Base-by-base conservation (phyloP, 345 rosid genomes). In the Eucalyptus camaldulensis region DNA sequence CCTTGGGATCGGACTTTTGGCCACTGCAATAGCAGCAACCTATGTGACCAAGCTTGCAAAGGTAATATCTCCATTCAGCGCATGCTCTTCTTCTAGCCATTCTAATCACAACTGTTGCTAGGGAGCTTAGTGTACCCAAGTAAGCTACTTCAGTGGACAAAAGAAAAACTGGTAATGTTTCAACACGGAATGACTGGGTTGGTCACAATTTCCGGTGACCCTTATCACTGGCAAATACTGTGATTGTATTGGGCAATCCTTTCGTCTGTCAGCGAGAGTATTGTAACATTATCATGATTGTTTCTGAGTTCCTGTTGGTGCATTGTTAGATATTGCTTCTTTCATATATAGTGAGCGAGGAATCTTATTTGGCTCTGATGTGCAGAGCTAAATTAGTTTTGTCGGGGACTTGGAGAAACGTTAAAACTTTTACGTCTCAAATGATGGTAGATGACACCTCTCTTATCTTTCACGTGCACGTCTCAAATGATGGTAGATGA, bases 41-140 rank as follows among this genome's bases (percentile, higher is more conserved):
- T 98, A 98, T 76, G 98, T 98, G 69, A 95, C 99, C 12, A 93
- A 92, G 90, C 98, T 98, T 88, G 98, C 99, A 24, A 95, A 97
- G 98, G 99, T 96, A 93, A 91, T 37, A 76, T 13, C 25, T 6
- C 44, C 13, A 33, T 37, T 69, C 24, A 69, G 21, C 10, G 13
- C 40, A 10, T 13, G 2, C 83, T 10, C 27, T 76, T 76, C 15
- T 37, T 72, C 25, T 19, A 33, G 13, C 45, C 44, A 10, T 43
- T 11, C 13, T 72, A 72, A 37, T 25, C 44, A 72, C 81, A 72
- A 33, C 25, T 37, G 45, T 76, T 21, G 47, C 83, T 76, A 37
- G 45, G 81, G 81, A 43, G 81, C 45, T 72, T 37, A 72, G 45
- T 19, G 81, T 37, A 72, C 81, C 45, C 81, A 37, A 72, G 76